A percentile compares a stretch with the other conserved stretches of the same genome.
phyloP scores from a whole-genome alignment of 1,139 yeast species.

The Eremothecium sinecaudum region DNA sequence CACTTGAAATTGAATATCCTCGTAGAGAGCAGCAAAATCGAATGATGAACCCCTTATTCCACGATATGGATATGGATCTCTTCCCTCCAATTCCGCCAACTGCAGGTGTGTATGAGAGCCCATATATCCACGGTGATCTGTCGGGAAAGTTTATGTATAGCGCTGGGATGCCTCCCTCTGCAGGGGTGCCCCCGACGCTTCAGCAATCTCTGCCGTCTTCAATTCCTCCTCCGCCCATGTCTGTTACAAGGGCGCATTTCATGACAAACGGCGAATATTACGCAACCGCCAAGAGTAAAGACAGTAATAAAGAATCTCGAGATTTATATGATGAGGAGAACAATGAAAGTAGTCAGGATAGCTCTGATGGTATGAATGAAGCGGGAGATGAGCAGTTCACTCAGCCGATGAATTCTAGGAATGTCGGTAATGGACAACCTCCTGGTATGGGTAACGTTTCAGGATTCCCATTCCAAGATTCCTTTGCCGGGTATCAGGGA shows the following conservation, averaged over 20 bases:
- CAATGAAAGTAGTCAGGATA: slow-evolving; percentile 6
- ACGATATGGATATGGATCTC: slow-evolving; percentile 8
- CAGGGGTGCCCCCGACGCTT: slow-evolving; percentile 6
- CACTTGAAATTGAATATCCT: slow-evolving; percentile 31
- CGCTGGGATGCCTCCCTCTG: slow-evolving; percentile 8
- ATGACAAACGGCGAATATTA: slow-evolving; percentile 31
- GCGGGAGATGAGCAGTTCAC: slow-evolving; percentile 4
- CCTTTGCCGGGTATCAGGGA: slow-evolving; percentile 1
- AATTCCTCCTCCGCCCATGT: slow-evolving; percentile 14
- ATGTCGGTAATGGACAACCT: neutral
- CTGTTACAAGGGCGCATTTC: slow-evolving; percentile 18
- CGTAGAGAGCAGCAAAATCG: slow-evolving; percentile 21
- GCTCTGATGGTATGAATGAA: slow-evolving; percentile 4
- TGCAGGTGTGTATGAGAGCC: slow-evolving; percentile 7
- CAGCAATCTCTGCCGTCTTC: slow-evolving; percentile 14
- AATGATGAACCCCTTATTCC: slow-evolving; percentile 17
- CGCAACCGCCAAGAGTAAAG: slow-evolving; percentile 20
- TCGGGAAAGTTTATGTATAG: slow-evolving; percentile 6
- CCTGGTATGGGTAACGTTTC: neutral
- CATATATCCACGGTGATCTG: slow-evolving; percentile 7
- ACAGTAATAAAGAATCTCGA: slow-evolving; percentile 8
- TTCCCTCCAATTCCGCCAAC: slow-evolving; percentile 11
- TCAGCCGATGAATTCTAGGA: neutral
- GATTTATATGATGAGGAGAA: slow-evolving; percentile 8
- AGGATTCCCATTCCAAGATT: slow-evolving; percentile 1